phyloP scores from a whole-genome alignment of 2,329 filamentous ascomycete species.

The Epichloe coenophiala region DNA sequence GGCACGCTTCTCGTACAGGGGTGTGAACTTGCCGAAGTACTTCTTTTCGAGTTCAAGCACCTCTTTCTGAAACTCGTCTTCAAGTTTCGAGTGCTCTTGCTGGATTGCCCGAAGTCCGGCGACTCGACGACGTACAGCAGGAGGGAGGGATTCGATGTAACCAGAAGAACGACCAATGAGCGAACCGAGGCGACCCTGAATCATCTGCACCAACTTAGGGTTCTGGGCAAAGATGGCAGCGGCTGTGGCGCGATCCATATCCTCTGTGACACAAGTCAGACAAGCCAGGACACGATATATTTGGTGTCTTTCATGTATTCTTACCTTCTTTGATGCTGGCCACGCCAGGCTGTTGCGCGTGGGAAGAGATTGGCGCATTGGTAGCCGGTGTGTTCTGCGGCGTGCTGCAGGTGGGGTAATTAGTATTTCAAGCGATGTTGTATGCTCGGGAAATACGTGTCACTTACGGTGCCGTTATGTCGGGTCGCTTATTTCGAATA shows the following conservation, averaged over 20 bases:
- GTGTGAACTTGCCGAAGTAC: constrained; percentile 97
- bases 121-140: constrained; percentile 81
- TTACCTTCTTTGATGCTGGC: constrained; percentile 95
- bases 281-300: background rate
- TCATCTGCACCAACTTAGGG: constrained; percentile 89
- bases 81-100: constrained; percentile 96
- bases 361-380: constrained; percentile 93
- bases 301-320: constrained; percentile 17
- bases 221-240: constrained; percentile 93
- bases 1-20: constrained; percentile 89
- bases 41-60: constrained; percentile 98
- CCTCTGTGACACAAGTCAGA: constrained; percentile 45
- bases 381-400: constrained; percentile 95
- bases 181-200: constrained; percentile 87
- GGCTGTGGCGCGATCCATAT: constrained; percentile 73
- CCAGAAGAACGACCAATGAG: constrained; percentile 92
- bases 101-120: constrained; percentile 94
- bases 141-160: constrained; percentile 91
- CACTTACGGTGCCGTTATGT: constrained; percentile 46
- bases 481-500: constrained; percentile 49
- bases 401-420: constrained; percentile 51
- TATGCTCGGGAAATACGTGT: constrained; percentile 6
- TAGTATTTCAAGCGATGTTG: constrained; percentile 16
- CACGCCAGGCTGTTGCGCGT: constrained; percentile 88
- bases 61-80: constrained; percentile 97